Base-by-base conservation (phyloP, 2,329 filamentous ascomycete species). In the Neofusicoccum laricinum region DNA sequence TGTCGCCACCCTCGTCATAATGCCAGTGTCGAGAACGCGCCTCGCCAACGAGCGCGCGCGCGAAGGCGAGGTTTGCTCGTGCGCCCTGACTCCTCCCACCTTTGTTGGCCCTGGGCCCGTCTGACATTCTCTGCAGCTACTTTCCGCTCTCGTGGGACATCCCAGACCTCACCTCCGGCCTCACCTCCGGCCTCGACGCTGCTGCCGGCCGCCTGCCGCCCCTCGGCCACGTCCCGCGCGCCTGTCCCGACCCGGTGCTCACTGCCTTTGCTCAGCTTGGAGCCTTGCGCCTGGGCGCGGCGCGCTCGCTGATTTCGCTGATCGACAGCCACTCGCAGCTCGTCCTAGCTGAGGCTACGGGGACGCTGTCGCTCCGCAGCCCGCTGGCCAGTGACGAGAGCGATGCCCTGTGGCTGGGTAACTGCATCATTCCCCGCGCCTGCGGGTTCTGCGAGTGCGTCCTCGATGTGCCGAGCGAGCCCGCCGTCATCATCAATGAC, bases 261-360 rank as follows among this genome's bases (percentile, higher is more conserved):
- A 74, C 73, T 4, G 73, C 75, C 8, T 76, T 77, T 63, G 75
- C 75, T 3, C 76, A 78, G 50, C 61, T 78, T 41, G 76, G 73
- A 4, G 74, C 75, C n/a, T 68, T 77, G 17, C 74, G 74, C 14
- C 68, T 78, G 21, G 73, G 74, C 38, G 69, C 72, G 1, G 71
- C 71, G 6, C 68, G 75, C 49, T 75, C 73, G 49, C 64, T 76
- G 34, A 74, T 77, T 34, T 76, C 74, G 65, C 75, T 78, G 68
- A 76, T 77, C 69, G 76, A 77, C 65, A 68, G 73, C 21, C 69
- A 67, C 34, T 69, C 73, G 66, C 73, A 73, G 68, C 75, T 71
- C 63, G 71, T 76, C 36, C 68, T 77, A 3, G 74, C 74, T 11
- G 75, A 76, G 64, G 74, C 73, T 15, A 77, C 74, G 11, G 66